Conservation (phyloP, 2,329 filamentous ascomycete genomes). For the Ophiocordyceps camponoti-rufipedis region DNA sequence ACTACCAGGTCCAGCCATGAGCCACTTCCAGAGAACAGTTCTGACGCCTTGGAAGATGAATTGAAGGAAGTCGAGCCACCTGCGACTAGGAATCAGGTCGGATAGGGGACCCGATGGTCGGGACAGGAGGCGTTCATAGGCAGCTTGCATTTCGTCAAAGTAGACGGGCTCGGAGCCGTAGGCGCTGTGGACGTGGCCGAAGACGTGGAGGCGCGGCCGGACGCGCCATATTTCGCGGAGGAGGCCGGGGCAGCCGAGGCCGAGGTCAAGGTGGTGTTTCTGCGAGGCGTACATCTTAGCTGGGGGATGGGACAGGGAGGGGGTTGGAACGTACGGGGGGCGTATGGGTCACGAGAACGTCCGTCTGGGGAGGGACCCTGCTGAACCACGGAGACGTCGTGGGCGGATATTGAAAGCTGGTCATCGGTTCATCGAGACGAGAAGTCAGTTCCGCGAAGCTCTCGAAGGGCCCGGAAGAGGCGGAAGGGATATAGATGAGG, state of each 20-base stretch:
- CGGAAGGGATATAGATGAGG: not conserved
- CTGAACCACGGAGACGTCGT: slow-evolving; percentile 52
- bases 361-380: slow-evolving; percentile 51
- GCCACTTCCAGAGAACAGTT: slow-evolving; percentile 34
- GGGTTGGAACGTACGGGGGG: slow-evolving; percentile 36
- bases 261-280: slow-evolving; percentile 51
- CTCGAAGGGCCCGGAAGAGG: not conserved
- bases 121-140: slow-evolving; percentile 48
- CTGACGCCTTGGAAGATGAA: slow-evolving; percentile 26
- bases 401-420: slow-evolving; percentile 53
- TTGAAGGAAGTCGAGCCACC: slow-evolving; percentile 26
- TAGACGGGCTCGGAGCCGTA: slow-evolving; percentile 51
- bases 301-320: not conserved
- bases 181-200: slow-evolving; percentile 69
- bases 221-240: slow-evolving; percentile 57
- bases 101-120: slow-evolving; percentile 22
- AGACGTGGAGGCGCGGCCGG: slow-evolving; percentile 59
- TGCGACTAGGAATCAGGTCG: slow-evolving; percentile 25
- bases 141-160: slow-evolving; percentile 56
- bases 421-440: not conserved
- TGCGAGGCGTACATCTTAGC: slow-evolving; percentile 7
- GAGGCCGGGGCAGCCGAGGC: slow-evolving; percentile 52
- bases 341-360: slow-evolving; percentile 67
- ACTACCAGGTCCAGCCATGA: slow-evolving; percentile 33
- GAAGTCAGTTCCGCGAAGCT: not conserved